Percentiles rank a stretch among this genome's conserved stretches.
phyloP scores from a whole-genome alignment of 768 basidiomycete species.

The Pholiota molesta region DNA sequence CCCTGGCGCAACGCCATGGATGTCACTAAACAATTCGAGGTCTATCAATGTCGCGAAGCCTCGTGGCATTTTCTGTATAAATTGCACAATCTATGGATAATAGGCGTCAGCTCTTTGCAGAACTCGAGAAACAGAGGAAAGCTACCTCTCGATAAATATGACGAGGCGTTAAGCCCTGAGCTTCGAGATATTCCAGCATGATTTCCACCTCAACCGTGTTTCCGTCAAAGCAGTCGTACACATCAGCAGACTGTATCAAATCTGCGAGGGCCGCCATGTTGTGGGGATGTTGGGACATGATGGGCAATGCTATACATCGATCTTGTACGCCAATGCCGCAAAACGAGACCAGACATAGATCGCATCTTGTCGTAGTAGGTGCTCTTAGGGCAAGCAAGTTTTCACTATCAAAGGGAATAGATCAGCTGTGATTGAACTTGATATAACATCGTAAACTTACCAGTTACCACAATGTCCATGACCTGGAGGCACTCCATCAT shows the following conservation, averaged over 20 bases:
- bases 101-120: background rate
- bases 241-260: constrained; percentile 72
- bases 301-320: constrained; percentile 65
- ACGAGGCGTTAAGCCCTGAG: constrained; percentile 61
- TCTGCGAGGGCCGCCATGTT: constrained; percentile 70
- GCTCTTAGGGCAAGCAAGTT: constrained; percentile 72
- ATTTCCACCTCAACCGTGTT: constrained; percentile 84
- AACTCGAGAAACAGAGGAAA: background rate
- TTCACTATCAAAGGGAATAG: constrained; percentile 49
- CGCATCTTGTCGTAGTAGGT: constrained; percentile 81
- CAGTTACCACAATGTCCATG: constrained; percentile 85
- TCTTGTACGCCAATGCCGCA: constrained; percentile 80
- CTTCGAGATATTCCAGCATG: constrained; percentile 78
- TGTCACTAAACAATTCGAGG: constrained; percentile 68
- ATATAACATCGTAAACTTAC: constrained; percentile 38
- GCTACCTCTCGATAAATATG: constrained; percentile 79
- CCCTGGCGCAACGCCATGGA: constrained; percentile 60
- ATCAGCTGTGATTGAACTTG: background rate
- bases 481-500: constrained; percentile 78
- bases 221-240: constrained; percentile 81
- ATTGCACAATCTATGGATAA: constrained; percentile 55
- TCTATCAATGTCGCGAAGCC: constrained; percentile 72
- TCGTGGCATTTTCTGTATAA: constrained; percentile 61
- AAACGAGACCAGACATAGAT: constrained; percentile 81
- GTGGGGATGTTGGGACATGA: constrained; percentile 68